A percentile compares a stretch with the other conserved stretches of the same genome.
Evolutionary conservation across 495 filamentous ascomycete genomes (phyloP).

Genomic region (Aspergillus taichungensis): DNA sequence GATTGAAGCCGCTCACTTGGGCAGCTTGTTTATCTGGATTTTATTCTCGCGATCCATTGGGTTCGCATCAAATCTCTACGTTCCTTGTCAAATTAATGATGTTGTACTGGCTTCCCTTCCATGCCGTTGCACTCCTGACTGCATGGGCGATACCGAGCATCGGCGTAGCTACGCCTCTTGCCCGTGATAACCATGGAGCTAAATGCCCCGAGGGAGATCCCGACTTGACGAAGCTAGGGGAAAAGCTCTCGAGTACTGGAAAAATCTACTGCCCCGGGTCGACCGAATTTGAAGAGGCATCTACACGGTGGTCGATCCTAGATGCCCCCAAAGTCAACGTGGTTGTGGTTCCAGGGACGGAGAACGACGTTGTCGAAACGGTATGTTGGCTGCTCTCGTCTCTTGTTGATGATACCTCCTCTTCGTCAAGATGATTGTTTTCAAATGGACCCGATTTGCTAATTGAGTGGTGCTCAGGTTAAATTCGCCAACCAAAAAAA

Average conservation of each 20-base stretch:
- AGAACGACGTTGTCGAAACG: slow-evolving; percentile 41
- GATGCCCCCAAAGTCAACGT: slow-evolving; percentile 33
- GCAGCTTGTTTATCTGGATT: no score
- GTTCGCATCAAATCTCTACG: no score
- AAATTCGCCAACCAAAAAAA: slow-evolving; percentile 33
- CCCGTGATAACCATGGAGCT: no score
- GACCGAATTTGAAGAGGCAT: slow-evolving; percentile 27
- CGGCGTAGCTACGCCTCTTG: no score
- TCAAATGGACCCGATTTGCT: not conserved
- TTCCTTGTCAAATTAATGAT: no score
- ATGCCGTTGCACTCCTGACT: no score
- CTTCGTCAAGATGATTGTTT: no score
- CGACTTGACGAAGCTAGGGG: slow-evolving; percentile 5
- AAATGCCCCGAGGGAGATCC: no score
- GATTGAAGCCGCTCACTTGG: no score
- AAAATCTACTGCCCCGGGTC: slow-evolving; percentile 38
- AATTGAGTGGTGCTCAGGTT: slow-evolving; percentile 21
- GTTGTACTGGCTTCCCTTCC: no score
- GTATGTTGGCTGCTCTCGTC: slow-evolving; percentile 20
- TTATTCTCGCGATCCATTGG: no score
- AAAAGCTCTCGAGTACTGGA: slow-evolving; percentile 31
- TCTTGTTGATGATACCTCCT: not conserved
- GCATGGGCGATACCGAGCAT: no score
- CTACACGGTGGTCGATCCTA: slow-evolving; percentile 34
- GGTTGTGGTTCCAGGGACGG: slow-evolving; percentile 40